These are phyloP conservation scores for Termitomyces sp. DNA, from an alignment of 768 basidiomycete genomes.

Conservation along the genomic window DNA sequence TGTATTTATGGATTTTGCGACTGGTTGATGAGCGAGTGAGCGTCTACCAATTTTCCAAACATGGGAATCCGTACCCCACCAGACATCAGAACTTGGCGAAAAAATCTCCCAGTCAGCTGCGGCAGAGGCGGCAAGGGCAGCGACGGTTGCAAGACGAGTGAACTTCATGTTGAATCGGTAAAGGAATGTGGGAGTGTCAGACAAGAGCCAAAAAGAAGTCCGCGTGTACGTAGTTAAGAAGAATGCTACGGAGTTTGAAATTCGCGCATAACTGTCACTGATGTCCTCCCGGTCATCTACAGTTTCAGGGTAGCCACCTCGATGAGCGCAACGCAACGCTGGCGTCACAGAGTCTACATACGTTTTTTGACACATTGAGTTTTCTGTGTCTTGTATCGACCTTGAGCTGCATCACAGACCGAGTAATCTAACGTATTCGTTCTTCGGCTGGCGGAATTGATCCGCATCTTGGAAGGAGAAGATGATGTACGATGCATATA, in stretches of 20 bases:
- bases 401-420: not conserved
- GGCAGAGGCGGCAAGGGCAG: slow-evolving; percentile 32
- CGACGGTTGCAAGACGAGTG: slow-evolving; percentile 26
- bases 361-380: not conserved
- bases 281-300: too few relatives aligned
- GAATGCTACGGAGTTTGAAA: slow-evolving; percentile 5
- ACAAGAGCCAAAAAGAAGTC: not conserved
- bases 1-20: slow-evolving; percentile 52
- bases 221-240: not conserved
- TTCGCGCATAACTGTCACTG: not conserved
- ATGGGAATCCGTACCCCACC: slow-evolving; percentile 54
- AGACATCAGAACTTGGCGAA: slow-evolving; percentile 37
- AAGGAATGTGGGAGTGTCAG: slow-evolving; percentile 10
- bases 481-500: not conserved
- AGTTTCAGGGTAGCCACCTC: not conserved
- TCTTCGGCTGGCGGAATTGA: not conserved
- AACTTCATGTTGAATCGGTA: slow-evolving; percentile 7
- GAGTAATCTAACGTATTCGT: not conserved
- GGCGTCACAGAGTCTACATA: not conserved
- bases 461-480: not conserved
- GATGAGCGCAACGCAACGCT: not conserved
- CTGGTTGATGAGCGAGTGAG: slow-evolving; percentile 26
- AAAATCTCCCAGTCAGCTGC: slow-evolving; percentile 40
- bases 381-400: not conserved
- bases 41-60: not conserved